Base-by-base conservation (phyloP, 2,329 filamentous ascomycete genomes). In the Xylaria hypoxylon region DNA sequence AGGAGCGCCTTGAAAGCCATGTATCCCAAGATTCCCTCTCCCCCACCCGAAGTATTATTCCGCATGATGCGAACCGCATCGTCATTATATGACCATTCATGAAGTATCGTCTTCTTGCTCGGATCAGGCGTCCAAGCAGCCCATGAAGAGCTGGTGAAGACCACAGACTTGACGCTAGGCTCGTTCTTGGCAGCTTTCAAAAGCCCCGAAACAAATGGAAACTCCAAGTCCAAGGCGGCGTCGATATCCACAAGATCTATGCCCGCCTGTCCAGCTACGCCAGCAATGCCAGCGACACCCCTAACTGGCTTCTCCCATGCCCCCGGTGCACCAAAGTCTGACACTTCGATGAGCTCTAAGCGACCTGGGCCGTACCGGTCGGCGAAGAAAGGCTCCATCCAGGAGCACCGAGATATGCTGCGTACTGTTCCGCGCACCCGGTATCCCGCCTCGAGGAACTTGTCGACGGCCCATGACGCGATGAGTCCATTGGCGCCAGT, bases 401-500 rank as follows among this genome's bases (percentile, higher is more conserved):
- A 81, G 0, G 73, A 59, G 33, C 71, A 74, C 65, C 79, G 82
- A 2, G 73, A 68, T 0, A 65, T 31, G 51, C 76, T 70, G 0
- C 83, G 81, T 15, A 80, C 79, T 1, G 81, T 82, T 0, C 82
- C 83, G 19, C 80, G 80, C 17, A 84, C 82, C 1, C 73, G 75
- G 69, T 80, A 83, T 11, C 81, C 81, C 3, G 67, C 55, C 10
- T 56, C 58, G n/a, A 70, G 67, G 17, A 69, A 38, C 50, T 67
- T 68, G 38, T 67, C 67, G 33, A 55, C 67, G 13, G 50, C 59
- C 55, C 68, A 68, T 2, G 68, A 70, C 17, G 58, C 68, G 58
- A 70, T 61, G 19, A 70, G 62, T n/a, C 68, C 68, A 38, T 67
- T 69, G 6, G 59, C 68, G 22, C 68, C 68, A 78, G 68, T 70